Conservation (phyloP, 2,329 filamentous ascomycete genomes). For the Cladophialophora carrionii region DNA sequence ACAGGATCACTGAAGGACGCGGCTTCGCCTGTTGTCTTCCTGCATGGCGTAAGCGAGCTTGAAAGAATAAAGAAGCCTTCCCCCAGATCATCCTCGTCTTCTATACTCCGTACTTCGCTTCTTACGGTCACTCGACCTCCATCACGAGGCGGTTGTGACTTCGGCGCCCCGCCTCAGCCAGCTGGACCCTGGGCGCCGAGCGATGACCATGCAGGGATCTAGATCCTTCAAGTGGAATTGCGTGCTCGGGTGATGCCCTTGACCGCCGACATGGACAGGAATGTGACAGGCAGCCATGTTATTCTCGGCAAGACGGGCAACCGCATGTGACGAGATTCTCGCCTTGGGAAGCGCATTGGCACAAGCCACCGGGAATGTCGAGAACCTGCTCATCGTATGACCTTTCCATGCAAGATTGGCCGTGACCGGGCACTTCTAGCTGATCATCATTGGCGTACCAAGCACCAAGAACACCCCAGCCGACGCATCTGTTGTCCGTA, state of each 20-base stretch:
- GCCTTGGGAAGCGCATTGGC: neutral
- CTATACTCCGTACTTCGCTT: neutral
- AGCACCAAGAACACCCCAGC: neutral
- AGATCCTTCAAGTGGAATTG: neutral
- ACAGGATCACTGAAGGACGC: neutral
- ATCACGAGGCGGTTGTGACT: neutral
- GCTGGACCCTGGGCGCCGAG: neutral
- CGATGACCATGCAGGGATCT: neutral
- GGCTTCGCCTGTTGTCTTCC: neutral
- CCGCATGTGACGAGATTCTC: neutral
- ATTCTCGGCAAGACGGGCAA: neutral
- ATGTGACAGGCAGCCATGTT: neutral
- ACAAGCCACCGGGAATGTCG: neutral
- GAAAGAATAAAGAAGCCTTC: neutral
- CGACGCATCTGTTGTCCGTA: neutral
- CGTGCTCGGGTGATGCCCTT: neutral
- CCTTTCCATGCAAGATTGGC: neutral
- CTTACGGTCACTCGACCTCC: neutral
- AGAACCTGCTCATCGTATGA: neutral
- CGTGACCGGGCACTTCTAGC: neutral
- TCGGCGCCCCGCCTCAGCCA: neutral
- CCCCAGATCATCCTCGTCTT: neutral
- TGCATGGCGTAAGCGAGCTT: neutral
- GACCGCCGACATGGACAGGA: neutral
- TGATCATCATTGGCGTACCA: neutral